Conservation (phyloP, 164 flowering plant genomes). For the Paratinospora sagittata region DNA sequence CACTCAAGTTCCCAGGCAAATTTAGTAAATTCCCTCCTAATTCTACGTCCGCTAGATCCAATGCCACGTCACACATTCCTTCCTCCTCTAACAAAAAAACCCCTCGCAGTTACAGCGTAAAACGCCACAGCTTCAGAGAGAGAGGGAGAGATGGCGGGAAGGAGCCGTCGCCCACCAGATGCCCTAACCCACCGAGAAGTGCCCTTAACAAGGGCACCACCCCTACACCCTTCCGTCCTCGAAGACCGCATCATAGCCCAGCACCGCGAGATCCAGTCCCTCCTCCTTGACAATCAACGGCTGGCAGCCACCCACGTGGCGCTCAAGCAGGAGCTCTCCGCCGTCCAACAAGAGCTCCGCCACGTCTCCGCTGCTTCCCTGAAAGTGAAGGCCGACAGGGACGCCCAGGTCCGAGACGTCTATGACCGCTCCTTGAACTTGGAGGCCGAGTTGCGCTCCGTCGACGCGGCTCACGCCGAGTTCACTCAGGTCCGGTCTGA, state of each 20-base stretch:
- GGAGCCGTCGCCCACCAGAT: conserved; percentile 15
- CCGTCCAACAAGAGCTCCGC: conserved; percentile 51
- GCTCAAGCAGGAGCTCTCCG: conserved; percentile 63
- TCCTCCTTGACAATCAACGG: conserved; percentile 63
- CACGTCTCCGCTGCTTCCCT: conserved; percentile 40
- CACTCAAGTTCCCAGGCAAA: no score
- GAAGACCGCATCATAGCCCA: conserved; percentile 29
- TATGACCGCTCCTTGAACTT: conserved; percentile 48
- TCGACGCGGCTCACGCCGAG: conserved; percentile 41
- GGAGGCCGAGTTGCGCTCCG: conserved; percentile 51
- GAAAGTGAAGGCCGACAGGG: conserved; percentile 53
- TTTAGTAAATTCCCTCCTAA: no score
- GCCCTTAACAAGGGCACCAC: conserved; percentile 2
- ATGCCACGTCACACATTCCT: no score
- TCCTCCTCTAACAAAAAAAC: no score
- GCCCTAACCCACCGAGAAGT: conserved; percentile 19
- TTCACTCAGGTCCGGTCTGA: conserved; percentile 45
- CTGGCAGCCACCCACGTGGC: conserved; percentile 63
- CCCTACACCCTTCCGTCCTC: conserved; percentile 4
- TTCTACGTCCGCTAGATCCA: no score
- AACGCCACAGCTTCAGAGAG: no score
- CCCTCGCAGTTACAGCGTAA: no score
- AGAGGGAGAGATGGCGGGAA: conserved; percentile 21
- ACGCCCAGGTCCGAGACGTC: conserved; percentile 51
- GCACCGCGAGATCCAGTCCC: conserved; percentile 53